These are phyloP conservation scores for Fagopyrum esculentum DNA, from an alignment of 148 eudicot genomes.

Conservation along the genomic window DNA sequence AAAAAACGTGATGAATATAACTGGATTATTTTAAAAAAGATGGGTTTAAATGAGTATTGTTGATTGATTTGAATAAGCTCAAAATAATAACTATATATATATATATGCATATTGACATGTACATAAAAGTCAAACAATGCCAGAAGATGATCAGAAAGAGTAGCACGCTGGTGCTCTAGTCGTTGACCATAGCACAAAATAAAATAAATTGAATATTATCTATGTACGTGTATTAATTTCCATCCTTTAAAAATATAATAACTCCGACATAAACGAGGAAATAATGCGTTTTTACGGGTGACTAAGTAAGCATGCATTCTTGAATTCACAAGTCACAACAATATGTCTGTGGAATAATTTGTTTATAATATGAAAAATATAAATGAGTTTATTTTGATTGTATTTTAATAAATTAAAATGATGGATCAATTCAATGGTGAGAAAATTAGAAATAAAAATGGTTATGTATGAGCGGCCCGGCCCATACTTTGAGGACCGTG, in stretches of 20 bases:
- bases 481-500: conserved; percentile 12
- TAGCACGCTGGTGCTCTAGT: conserved; percentile 8
- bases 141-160: conserved; percentile 9
- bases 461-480: not conserved
- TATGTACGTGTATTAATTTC: not conserved
- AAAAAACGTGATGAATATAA: no score
- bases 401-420: no score
- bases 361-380: no score
- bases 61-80: not conserved
- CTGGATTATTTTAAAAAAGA: no score
- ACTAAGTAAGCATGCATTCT: not conserved
- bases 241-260: not conserved
- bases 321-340: no score
- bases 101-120: not conserved
- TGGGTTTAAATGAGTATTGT: no score
- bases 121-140: conserved; percentile 3
- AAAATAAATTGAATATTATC: not conserved
- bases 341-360: no score
- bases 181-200: conserved; percentile 7
- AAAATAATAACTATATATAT: not conserved
- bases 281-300: not conserved
- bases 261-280: conserved; percentile 2
- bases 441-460: no score
- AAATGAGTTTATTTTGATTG: no score
- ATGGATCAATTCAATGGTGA: no score